Conservation (phyloP, 352 stramenopile genomes). For the Pythium periplocum region DNA sequence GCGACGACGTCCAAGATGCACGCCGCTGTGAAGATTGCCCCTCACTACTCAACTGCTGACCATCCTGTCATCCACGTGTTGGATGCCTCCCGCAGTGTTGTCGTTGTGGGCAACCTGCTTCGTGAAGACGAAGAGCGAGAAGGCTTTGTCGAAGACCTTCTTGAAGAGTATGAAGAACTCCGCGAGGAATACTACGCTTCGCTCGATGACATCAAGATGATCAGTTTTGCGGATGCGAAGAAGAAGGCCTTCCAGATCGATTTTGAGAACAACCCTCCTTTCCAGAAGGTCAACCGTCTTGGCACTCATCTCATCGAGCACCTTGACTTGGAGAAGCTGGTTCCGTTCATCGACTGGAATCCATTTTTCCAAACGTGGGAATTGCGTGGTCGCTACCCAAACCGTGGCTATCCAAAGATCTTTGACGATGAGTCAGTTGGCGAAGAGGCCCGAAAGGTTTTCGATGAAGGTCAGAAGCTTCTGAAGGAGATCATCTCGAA, state of each 20-base stretch:
- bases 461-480: constrained; percentile 94
- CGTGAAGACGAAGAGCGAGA: constrained; percentile 82
- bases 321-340: constrained; percentile 81
- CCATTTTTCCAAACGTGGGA: constrained; percentile 99
- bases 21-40: constrained; percentile 96
- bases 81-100: constrained; percentile 95
- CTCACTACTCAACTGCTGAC: constrained; percentile 92
- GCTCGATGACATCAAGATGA: constrained; percentile 64
- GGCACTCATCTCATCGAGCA: constrained; percentile 86
- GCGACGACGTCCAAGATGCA: constrained; percentile 98
- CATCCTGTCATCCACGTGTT: constrained; percentile 97
- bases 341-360: constrained; percentile 99
- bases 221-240: constrained; percentile 39
- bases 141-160: constrained; percentile 93
- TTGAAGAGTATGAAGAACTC: constrained; percentile 92
- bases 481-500: constrained; percentile 93
- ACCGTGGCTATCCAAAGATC: constrained; percentile 98
- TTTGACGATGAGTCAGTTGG: constrained; percentile 96
- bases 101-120: constrained; percentile 92
- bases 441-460: constrained; percentile 94
- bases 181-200: constrained; percentile 84
- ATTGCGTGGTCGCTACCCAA: constrained; percentile 95
- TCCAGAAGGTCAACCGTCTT: constrained; percentile 77
- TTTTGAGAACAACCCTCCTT: constrained; percentile 83
- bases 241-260: constrained; percentile 88